Base-by-base conservation (phyloP, 2,329 filamentous ascomycete species). In the Penicillium sclerotigenum region DNA sequence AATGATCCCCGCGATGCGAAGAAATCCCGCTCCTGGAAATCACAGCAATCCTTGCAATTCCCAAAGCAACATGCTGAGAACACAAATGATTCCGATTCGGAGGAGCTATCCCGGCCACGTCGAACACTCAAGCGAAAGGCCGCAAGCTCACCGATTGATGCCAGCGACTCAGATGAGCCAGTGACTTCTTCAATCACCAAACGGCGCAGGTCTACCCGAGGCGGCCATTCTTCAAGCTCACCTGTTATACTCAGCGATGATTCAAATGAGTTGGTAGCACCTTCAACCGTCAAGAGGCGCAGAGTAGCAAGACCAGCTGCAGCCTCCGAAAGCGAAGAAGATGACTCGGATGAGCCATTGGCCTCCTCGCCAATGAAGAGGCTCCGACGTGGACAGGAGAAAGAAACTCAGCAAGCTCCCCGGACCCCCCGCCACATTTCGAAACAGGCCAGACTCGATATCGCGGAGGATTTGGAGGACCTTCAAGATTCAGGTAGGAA, bases 401-500 rank as follows among this genome's bases (percentile, higher is more conserved):
- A 60, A 10, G 60, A 63, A 7, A 40, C 52, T 4, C 65, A 66
- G 41, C 56, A 61, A 24, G 68, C 67, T 16, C 71, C 71, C 0
- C 62, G 59, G 16, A 59, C 58, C 6, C 70, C 71, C 0, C 63
- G 61, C 26, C 58, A 57, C 13, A 57, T 59, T 33, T 55, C 56
- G 9, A 56, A 69, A 20, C 69, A 76, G 56, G 72, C 74, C 51
- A 64, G 69, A 47, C 65, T 75, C 20, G 78, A 80, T 57, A 57
- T 80, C 2, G 70, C 76, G 36, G 77, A 78, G 48, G 78, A 80
- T 58, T 62, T 80, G 5, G 68, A 72, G 48, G 75, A 77, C 55
- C 68, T 80, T 4, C 71, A 73, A 43, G 75, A 77, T 56, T 79
- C 77, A 48, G 72, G 75, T 74, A 70, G 45, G 51, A 14, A 16